Evolutionary conservation across 352 stramenopile species (phyloP).

Genomic region (Pythium rishiriense): DNA sequence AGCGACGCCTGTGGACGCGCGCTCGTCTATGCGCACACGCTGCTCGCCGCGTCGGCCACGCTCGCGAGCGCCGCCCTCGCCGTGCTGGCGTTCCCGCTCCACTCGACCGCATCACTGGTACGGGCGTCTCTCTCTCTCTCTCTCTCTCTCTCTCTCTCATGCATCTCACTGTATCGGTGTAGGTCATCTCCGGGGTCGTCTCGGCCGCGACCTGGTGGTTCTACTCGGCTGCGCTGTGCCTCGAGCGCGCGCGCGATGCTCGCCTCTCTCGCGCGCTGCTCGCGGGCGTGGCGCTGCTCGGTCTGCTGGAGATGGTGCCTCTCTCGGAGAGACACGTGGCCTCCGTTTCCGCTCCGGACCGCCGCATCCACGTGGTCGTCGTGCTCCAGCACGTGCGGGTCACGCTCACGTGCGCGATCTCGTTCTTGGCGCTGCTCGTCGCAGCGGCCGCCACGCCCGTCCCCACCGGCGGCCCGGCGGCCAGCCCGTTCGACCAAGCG

Average conservation of each 20-base stretch:
- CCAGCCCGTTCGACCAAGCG: slow-evolving; percentile 47
- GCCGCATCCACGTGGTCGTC: slow-evolving; percentile 11
- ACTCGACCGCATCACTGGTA: slow-evolving; percentile 42
- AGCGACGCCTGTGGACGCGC: slow-evolving; percentile 10
- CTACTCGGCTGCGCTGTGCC: slow-evolving; percentile 28
- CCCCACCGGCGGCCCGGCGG: background rate
- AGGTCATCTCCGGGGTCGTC: slow-evolving; percentile 31
- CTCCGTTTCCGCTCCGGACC: background rate
- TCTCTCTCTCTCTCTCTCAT: background rate
- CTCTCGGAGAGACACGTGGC: slow-evolving; percentile 4
- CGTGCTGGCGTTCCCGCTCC: slow-evolving; percentile 25
- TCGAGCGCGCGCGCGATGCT: slow-evolving; percentile 21
- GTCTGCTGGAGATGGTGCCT: slow-evolving; percentile 15
- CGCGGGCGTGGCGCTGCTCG: slow-evolving; percentile 23
- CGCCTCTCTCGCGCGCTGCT: slow-evolving; percentile 15
- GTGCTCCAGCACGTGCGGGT: slow-evolving; percentile 15
- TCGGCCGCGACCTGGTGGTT: slow-evolving; percentile 35
- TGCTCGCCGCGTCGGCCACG: slow-evolving; percentile 29
- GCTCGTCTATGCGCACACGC: slow-evolving; percentile 35
- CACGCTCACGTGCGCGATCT: slow-evolving; percentile 4
- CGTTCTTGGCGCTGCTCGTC: slow-evolving; percentile 8
- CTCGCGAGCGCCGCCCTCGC: slow-evolving; percentile 29
- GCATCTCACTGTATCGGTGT: background rate
- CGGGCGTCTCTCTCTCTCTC: background rate
- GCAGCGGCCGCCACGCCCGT: background rate